Conservation (phyloP, 768 basidiomycete genomes). For the Candolleomyces eurysporus region DNA sequence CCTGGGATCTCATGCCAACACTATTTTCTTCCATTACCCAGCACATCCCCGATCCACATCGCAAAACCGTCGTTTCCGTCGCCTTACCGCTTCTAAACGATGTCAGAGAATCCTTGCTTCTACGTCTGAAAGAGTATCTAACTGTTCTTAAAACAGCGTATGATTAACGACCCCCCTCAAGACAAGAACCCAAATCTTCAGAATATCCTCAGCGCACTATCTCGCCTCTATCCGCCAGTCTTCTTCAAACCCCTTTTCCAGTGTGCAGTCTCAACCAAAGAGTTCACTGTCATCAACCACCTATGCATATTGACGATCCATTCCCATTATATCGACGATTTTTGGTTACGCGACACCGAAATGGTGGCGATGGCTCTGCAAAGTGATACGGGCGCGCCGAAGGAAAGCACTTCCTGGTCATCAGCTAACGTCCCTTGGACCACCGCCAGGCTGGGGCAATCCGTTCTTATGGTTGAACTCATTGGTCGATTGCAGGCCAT, state of each 20-base stretch:
- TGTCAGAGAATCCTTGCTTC: conserved; percentile 30
- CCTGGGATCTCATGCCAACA: neutral
- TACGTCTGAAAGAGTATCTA: neutral
- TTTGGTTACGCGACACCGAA: conserved; percentile 69
- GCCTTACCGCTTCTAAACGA: conserved; percentile 49
- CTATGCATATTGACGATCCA: conserved; percentile 53
- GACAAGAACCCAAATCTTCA: conserved; percentile 45
- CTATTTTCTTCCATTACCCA: conserved; percentile 39
- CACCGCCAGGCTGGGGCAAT: conserved; percentile 59
- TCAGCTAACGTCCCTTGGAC: conserved; percentile 33
- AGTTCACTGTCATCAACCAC: conserved; percentile 56
- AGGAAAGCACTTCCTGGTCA: neutral
- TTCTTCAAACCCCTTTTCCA: conserved; percentile 74
- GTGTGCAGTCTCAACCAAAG: conserved; percentile 65
- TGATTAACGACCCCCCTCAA: conserved; percentile 52
- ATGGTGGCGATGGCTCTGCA: conserved; percentile 73
- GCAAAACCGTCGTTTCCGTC: conserved; percentile 35
- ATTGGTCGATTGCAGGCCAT: conserved; percentile 48
- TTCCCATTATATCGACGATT: conserved; percentile 54
- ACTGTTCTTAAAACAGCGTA: conserved; percentile 35
- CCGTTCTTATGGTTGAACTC: conserved; percentile 59
- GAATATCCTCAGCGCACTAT: conserved; percentile 49
- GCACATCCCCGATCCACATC: conserved; percentile 46
- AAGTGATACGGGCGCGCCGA: conserved; percentile 39
- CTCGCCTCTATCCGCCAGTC: conserved; percentile 52